Conservation (phyloP, 2,329 filamentous ascomycete species). For the Gyromitra esculenta region DNA sequence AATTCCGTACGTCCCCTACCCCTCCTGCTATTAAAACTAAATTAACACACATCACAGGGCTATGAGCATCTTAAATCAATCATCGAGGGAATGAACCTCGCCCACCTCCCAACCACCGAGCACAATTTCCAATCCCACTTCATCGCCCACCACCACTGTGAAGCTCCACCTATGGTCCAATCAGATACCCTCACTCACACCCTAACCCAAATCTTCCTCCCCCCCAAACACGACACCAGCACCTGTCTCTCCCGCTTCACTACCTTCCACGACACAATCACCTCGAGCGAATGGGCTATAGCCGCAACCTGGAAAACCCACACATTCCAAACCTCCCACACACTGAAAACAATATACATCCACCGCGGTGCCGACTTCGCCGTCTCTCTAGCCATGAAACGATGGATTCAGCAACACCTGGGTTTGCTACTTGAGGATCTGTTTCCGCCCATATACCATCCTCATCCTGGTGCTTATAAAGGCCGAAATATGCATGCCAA, state of each 20-base stretch:
- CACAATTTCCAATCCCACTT: background rate
- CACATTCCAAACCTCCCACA: slow-evolving; percentile 5
- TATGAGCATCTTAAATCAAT: slow-evolving; percentile 38
- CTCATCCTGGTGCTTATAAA: background rate
- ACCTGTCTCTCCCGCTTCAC: slow-evolving; percentile 37
- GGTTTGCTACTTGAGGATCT: slow-evolving; percentile 34
- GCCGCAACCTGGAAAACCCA: slow-evolving; percentile 19
- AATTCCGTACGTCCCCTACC: slow-evolving; percentile 22
- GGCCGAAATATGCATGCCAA: background rate
- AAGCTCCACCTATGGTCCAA: background rate
- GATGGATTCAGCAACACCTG: slow-evolving; percentile 27
- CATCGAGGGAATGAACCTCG: slow-evolving; percentile 32
- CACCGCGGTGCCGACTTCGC: slow-evolving; percentile 31
- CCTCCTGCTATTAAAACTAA: background rate
- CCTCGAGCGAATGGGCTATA: slow-evolving; percentile 20
- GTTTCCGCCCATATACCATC: background rate
- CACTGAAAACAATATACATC: background rate
- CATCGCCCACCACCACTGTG: background rate
- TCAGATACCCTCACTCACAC: slow-evolving; percentile 28
- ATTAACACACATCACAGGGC: slow-evolving; percentile 27
- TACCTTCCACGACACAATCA: slow-evolving; percentile 9
- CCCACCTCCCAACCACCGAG: slow-evolving; percentile 18
- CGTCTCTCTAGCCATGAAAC: slow-evolving; percentile 42
- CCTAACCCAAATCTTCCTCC: slow-evolving; percentile 39
- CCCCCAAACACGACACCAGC: slow-evolving; percentile 31